phyloP scores from a whole-genome alignment of 2,329 filamentous ascomycete species.

The Alternaria sp. region DNA sequence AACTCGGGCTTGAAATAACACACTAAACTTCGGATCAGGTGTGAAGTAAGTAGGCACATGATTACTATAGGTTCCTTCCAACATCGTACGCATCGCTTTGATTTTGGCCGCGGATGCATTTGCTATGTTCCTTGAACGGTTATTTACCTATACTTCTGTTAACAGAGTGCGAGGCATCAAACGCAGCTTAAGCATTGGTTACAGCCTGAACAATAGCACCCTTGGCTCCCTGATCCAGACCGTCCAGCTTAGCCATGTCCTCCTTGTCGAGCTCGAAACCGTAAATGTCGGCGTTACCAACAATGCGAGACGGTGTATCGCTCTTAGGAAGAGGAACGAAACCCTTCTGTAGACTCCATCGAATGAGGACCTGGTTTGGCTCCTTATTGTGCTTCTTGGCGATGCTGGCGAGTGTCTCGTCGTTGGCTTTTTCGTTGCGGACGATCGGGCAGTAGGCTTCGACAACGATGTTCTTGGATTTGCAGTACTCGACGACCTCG shows the following conservation, averaged over 20 bases:
- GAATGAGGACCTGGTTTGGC: conserved; percentile 78
- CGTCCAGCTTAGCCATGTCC: conserved; percentile 49
- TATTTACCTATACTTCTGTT: background rate
- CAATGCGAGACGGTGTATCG: conserved; percentile 48
- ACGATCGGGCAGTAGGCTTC: conserved; percentile 73
- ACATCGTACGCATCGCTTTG: background rate
- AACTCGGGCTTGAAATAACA: background rate
- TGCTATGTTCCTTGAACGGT: background rate
- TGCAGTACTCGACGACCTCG: conserved; percentile 65
- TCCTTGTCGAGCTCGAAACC: conserved; percentile 47
- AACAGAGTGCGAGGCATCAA: background rate
- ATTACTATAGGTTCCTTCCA: background rate
- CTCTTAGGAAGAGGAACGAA: conserved; percentile 53
- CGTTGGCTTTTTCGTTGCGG: conserved; percentile 75
- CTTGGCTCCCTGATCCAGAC: conserved; percentile 44
- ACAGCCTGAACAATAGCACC: conserved; percentile 49
- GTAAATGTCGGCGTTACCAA: conserved; percentile 50
- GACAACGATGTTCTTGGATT: conserved; percentile 66
- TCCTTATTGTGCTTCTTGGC: conserved; percentile 76
- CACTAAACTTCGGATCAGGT: background rate
- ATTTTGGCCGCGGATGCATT: fast-evolving
- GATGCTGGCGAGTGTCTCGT: conserved; percentile 70
- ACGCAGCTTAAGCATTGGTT: conserved; percentile 7
- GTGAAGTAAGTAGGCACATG: background rate
- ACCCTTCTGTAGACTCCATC: conserved; percentile 83